Percentiles rank a stretch among this genome's conserved stretches.
Conservation (phyloP, 495 filamentous ascomycete species). For the Aspergillus avenaceus region DNA sequence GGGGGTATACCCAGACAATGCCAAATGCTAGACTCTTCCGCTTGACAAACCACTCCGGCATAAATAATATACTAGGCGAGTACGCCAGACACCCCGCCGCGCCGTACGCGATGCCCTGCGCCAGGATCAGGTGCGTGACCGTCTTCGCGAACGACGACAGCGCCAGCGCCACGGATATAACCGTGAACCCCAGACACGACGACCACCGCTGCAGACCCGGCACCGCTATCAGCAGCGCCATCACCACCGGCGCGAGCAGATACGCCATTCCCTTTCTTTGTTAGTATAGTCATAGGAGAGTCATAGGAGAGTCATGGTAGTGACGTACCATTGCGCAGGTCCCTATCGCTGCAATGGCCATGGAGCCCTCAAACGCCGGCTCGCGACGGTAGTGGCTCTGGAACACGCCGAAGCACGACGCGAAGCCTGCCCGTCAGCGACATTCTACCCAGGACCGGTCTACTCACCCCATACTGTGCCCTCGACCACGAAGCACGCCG, state of each 20-base stretch:
- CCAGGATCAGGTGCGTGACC: conserved; percentile 42
- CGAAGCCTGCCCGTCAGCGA: conserved; percentile 47
- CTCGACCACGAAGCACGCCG: conserved; percentile 59
- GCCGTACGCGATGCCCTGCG: conserved; percentile 49
- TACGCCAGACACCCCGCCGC: conserved; percentile 44
- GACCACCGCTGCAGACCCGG: conserved; percentile 34
- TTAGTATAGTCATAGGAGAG: no score
- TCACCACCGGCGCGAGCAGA: conserved; percentile 43
- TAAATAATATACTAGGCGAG: conserved; percentile 41
- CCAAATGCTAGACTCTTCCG: conserved; percentile 48
- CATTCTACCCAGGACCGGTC: not conserved
- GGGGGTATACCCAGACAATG: conserved; percentile 38
- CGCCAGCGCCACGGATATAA: conserved; percentile 37
- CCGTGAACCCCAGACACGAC: conserved; percentile 35
- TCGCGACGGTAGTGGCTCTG: not conserved
- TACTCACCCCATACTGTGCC: conserved; percentile 60
- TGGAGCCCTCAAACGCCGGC: not conserved
- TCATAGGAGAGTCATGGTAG: no score
- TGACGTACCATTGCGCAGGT: conserved; percentile 46
- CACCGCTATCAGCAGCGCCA: conserved; percentile 36
- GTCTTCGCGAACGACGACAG: conserved; percentile 41
- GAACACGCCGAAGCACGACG: conserved; percentile 42
- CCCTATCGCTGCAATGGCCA: conserved; percentile 38
- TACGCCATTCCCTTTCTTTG: conserved; percentile 44
- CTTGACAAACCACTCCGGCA: conserved; percentile 53